Evolutionary conservation across 192 early-diverging fungal genomes (phyloP), one percentile per base, ranked within the genome.

Genomic region (Backusella morwellensis): DNA sequence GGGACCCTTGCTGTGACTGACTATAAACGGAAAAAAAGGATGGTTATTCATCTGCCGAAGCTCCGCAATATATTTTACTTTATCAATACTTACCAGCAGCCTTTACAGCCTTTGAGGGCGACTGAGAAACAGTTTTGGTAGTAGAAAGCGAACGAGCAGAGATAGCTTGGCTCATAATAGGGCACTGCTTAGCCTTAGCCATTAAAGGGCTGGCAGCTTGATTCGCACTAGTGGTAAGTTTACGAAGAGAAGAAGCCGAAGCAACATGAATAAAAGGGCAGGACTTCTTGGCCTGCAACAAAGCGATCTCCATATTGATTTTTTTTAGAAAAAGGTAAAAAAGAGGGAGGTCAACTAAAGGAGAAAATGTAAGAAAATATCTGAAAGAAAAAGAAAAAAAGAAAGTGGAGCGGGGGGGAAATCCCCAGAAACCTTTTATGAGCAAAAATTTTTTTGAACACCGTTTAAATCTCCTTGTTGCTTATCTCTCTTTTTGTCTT

Each of bases 231-330:
- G 85, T 75, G 40, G 86, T 79, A 59, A 95, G 86, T 56, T 86
- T 82, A 77, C 93, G 86, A 44, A 96, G 85, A 54, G 89, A 87
- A n/a, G 88, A 83, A 36, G 89, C 88, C 34, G 93, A 88, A 34
- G 91, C 90, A 73, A 87, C 87, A 59, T 92, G 90, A 40, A 96
- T 86, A 83, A 94, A 96, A 72, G 94, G 94, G 84, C 94, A 96
- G 40, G 86, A 79, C 66, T 83, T 88, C 41, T 76, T 80, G 26
- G 76, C 79, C 32, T 82, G 80, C 14, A 83, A 78, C 19, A 86
- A 63, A 26, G 73, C 75, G 26, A 73, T 66, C 81, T 86, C 85
- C 85, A 86, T 86, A 11, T 17, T 83, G 54, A 32, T 32, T 21
- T 76, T 41, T 59, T 52, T 34, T 15, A 68, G 67, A 15, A 34